phyloP scores from a whole-genome alignment of 495 filamentous ascomycete species.

The Tuber indicum region DNA sequence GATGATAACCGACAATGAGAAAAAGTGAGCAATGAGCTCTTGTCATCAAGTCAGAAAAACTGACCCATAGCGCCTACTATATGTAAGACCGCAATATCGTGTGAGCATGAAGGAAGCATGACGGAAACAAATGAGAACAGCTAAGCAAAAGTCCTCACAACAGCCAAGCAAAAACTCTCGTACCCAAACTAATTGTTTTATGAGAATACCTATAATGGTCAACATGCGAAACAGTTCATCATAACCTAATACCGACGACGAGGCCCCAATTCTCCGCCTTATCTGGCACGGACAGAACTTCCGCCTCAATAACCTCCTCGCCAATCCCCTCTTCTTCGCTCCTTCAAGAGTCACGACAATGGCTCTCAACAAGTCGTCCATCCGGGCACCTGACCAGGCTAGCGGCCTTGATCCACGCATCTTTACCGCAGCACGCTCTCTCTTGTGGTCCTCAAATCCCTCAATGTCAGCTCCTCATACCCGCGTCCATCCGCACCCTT shows the following conservation, averaged over 20 bases:
- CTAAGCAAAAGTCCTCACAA: background rate
- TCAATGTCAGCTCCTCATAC: conserved; percentile 50
- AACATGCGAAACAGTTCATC: conserved; percentile 1
- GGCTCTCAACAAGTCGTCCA: conserved; percentile 43
- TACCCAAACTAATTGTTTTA: background rate
- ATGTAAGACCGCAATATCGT: background rate
- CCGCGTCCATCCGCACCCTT: conserved; percentile 49
- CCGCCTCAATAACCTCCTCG: conserved; percentile 41
- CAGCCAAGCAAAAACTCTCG: background rate
- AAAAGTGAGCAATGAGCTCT: background rate
- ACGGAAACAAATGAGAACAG: background rate
- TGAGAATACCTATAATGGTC: background rate
- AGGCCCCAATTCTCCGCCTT: background rate
- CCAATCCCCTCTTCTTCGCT: conserved; percentile 49
- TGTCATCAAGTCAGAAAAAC: background rate
- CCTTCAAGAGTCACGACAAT: conserved; percentile 53
- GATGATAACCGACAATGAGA: background rate
- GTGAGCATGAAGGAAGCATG: background rate
- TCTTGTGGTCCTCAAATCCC: conserved; percentile 51
- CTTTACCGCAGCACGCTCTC: conserved; percentile 43
- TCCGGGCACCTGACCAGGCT: conserved; percentile 51
- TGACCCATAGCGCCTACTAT: background rate
- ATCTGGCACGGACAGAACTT: conserved; percentile 18
- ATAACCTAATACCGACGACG: background rate
- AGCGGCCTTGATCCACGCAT: conserved; percentile 54